Percentiles rank a stretch among this genome's conserved stretches.
These are phyloP conservation scores for Xylaria sp. DNA, from an alignment of 2,329 filamentous ascomycete genomes.

Conservation along the genomic window DNA sequence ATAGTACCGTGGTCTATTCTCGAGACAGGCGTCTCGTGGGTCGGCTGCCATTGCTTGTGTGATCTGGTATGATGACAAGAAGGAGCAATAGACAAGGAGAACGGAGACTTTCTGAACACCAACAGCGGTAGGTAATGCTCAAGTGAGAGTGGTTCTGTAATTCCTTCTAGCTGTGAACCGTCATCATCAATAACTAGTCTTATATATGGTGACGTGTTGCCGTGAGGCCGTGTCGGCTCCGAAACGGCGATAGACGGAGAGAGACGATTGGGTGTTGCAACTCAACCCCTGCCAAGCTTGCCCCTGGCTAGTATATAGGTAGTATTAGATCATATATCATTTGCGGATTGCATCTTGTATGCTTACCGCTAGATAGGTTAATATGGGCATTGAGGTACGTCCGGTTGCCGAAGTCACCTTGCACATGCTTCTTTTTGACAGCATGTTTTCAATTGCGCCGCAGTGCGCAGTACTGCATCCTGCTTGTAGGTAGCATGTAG, in stretches of 20 bases:
- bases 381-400: no score
- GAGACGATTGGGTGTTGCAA: neutral
- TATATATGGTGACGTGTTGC: neutral
- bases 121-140: neutral
- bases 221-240: slow-evolving; percentile 21
- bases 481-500: neutral
- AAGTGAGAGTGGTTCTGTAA: neutral
- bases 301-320: neutral
- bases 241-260: slow-evolving; percentile 24
- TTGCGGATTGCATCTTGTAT: neutral
- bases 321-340: neutral
- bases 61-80: neutral
- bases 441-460: neutral
- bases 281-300: neutral
- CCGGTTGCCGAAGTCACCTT: neutral
- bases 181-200: neutral
- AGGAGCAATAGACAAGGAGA: neutral
- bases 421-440: neutral
- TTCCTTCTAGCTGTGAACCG: neutral
- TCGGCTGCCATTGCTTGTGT: slow-evolving; percentile 6
- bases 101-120: neutral
- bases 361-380: neutral
- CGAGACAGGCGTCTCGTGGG: neutral
- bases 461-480: neutral
- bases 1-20: slow-evolving; percentile 16